Evolutionary conservation across 768 basidiomycete genomes (phyloP), one percentile per base, ranked within the genome.

Genomic region (Hygrophoropsis aurantiaca): DNA sequence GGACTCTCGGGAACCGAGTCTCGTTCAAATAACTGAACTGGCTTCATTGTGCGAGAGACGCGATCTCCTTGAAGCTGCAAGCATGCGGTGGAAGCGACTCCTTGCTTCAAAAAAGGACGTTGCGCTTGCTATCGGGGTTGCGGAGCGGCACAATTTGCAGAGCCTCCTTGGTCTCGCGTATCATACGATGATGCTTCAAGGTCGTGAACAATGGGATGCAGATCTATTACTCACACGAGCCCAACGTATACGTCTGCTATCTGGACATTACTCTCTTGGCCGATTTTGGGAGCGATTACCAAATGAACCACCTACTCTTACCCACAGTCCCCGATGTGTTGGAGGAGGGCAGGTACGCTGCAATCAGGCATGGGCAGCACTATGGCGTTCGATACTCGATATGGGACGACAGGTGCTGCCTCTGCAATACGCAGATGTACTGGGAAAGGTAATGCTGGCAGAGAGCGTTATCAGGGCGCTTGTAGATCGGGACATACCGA

Each of bases 201-300:
- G 78, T 13, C 68, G 73, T 32, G 66, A 74, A 21, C 60, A 62
- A 19, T 81, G 80, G 79, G 73, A 74, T 40, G 50, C 65, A 7
- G 79, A 79, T 44, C 53, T 61, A n/a, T 56, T 56, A n/a, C 64
- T 81, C 27, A 69, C 70, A 20, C 68, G 74, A 11, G 60, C 71
- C n/a, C 79, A 81, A 51, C 69, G 74, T 9, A 68, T 80, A 25
- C 75, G 78, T 32, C 63, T 82, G 33, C 60, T 81, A 7, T 77
- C 75, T 20, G 80, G 80, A 13, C 73, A 76, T 56, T 77, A 81
- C 56, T 69, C 71, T 27, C 69, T 81, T 20, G 67, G 67, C 5
- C 68, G 71, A 46, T 59, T 74, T 24, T 74, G 74, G 66, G 73
- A 77, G 39, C 62, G 67, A 15, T 67, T 80, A 6, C 70, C 74